Evolutionary conservation across 2,329 filamentous ascomycete genomes (phyloP).

Genomic region (Fusarium armeniacum): DNA sequence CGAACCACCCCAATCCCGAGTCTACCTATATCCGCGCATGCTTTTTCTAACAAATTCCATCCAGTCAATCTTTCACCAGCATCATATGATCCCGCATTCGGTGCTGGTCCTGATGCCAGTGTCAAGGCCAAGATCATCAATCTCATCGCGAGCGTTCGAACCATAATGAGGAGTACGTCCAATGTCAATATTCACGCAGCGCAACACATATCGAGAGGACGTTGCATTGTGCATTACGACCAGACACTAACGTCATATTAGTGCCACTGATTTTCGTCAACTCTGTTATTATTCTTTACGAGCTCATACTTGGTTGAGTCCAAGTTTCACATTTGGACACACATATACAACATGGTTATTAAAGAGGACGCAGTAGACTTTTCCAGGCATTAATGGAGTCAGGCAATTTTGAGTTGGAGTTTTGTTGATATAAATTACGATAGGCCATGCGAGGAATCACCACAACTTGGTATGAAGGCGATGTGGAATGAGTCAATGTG

Average conservation of each 20-base stretch:
- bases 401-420: constrained; percentile 36
- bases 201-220: not conserved
- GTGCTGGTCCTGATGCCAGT: constrained; percentile 78
- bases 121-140: constrained; percentile 90
- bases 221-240: not conserved
- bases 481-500: constrained; percentile 1
- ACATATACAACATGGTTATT: constrained; percentile 4
- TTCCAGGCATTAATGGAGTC: constrained; percentile 45
- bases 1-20: constrained; percentile 30
- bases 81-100: constrained; percentile 82
- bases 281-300: constrained; percentile 84
- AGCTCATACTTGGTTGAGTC: constrained; percentile 78
- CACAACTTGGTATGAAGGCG: constrained; percentile 21
- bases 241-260: constrained; percentile 54
- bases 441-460: constrained; percentile 7
- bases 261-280: constrained; percentile 90
- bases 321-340: not conserved
- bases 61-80: constrained; percentile 81
- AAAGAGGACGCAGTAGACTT: constrained; percentile 41
- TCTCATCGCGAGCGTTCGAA: constrained; percentile 89
- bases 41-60: constrained; percentile 28
- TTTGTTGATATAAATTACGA: constrained; percentile 35
- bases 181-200: not conserved
- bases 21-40: not conserved
- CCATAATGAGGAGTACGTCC: constrained; percentile 85